A percentile compares a stretch with the other conserved stretches of the same genome.
Conservation (phyloP, 176 grass and related monocot species). For the Avena sativa region DNA sequence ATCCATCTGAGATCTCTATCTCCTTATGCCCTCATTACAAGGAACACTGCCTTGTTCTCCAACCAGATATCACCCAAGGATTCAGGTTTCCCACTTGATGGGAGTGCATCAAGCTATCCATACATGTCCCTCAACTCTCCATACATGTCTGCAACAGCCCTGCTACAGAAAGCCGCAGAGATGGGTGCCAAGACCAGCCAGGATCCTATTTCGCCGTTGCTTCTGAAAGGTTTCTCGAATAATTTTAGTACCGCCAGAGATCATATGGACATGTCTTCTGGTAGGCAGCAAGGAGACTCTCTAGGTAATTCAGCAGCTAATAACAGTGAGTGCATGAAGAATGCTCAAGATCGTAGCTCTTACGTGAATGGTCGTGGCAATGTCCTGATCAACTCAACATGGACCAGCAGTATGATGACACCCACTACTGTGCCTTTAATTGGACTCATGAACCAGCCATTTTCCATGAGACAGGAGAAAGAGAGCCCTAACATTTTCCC, state of each 20-base stretch:
- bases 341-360: constrained; percentile 35
- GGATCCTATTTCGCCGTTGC: constrained; percentile 70
- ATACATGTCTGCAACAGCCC: constrained; percentile 71
- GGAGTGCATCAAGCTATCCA: constrained; percentile 42
- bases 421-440: constrained; percentile 43
- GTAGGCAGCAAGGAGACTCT: constrained; percentile 51
- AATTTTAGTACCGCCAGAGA: constrained; percentile 46
- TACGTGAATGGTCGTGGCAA: constrained; percentile 38
- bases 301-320: constrained; percentile 47
- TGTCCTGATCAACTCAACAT: constrained; percentile 51
- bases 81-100: constrained; percentile 53
- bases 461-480: constrained; percentile 54
- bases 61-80: constrained; percentile 50
- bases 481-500: constrained; percentile 38
- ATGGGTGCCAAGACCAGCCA: constrained; percentile 67
- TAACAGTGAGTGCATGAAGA: constrained; percentile 46
- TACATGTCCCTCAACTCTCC: constrained; percentile 64
- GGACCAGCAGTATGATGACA: constrained; percentile 42
- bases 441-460: constrained; percentile 49
- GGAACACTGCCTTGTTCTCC: constrained; percentile 52
- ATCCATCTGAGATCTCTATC: constrained; percentile 54
- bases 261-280: constrained; percentile 54
- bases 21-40: constrained; percentile 61
- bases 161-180: constrained; percentile 73
- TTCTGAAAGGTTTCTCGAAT: constrained; percentile 57